Evolutionary conservation across 2,329 filamentous ascomycete species (phyloP), one percentile per base, ranked within the genome.

Genomic region (Fusarium neocosmosporiellum): DNA sequence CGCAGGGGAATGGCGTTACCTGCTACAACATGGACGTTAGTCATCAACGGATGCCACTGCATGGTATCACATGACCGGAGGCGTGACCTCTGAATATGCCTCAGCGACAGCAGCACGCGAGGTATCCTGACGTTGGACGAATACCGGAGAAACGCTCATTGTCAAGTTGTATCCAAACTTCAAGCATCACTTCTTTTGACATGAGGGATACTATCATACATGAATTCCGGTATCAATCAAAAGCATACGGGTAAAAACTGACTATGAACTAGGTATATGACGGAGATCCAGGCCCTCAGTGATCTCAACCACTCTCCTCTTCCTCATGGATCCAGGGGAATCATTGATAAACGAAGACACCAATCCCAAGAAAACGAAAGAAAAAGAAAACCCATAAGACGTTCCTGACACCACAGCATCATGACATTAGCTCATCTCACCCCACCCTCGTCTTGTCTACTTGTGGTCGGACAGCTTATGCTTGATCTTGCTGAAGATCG

Each of bases 401-500:
- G 72, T 75, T 70, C 70, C 71, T 75, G 70, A 76, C 67, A 73
- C 61, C 65, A 75, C 65, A 68, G 69, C 70, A 59, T 77, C 69
- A 74, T 65, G 64, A 66, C 70, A 74, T 78, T 77, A 77, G 67
- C 72, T 65, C 72, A 71, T 68, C 72, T 67, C 64, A 50, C 57
- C 53, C 63, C 65, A 46, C 57, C 58, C 64, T 53, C 65, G 37
- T 57, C 53, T 69, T 59, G 70, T 79, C 60, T 78, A 78, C 75
- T 80, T 78, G 67, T 72, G 78, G 63, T 81, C 78, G 54, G 80
- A 78, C 65, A 84, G 73, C 81, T 83, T 89, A 74, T 83, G 79
- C 82, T 87, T 87, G 77, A 89, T 77, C 83, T 88, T 89, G 81
- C 82, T 84, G 78, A 93, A 89, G 76, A 93, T 88, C 61, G 86